Evolutionary conservation across 192 early-diverging fungal species (phyloP).

Genomic region (Entrophospora sp.): DNA sequence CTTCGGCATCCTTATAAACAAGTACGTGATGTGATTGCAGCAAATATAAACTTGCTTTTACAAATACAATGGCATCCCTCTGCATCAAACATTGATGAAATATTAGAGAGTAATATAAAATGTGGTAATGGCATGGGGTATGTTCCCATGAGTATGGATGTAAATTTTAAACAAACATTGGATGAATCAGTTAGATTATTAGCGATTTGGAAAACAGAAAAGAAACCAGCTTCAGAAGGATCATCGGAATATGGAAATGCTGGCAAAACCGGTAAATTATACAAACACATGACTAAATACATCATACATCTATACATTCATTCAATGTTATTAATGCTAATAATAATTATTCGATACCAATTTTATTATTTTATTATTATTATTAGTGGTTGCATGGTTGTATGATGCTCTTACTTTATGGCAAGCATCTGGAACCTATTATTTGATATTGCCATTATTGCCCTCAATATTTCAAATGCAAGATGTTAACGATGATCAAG

Average conservation of each 20-base stretch:
- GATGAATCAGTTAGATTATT: conserved; percentile 22
- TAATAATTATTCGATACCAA: no score
- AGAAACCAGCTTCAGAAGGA: conserved; percentile 27
- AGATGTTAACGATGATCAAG: conserved; percentile 59
- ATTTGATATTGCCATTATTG: conserved; percentile 42
- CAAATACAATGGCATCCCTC: conserved; percentile 53
- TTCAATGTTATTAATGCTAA: no score
- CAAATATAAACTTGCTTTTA: conserved; percentile 55
- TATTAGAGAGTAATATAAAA: conserved; percentile 22
- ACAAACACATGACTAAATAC: no score
- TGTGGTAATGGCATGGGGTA: conserved; percentile 22
- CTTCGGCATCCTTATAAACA: conserved; percentile 81
- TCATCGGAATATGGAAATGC: conserved; percentile 61
- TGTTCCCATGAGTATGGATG: conserved; percentile 18
- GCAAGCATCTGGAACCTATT: conserved; percentile 44
- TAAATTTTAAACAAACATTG: conserved; percentile 25
- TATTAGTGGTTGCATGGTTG: conserved; percentile 56
- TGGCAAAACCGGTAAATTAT: conserved; percentile 62
- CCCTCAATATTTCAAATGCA: conserved; percentile 59
- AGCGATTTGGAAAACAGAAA: conserved; percentile 32
- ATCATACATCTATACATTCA: no score
- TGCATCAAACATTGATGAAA: conserved; percentile 30
- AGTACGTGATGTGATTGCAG: conserved; percentile 73
- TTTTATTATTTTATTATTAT: no score
- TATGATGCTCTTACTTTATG: conserved; percentile 41